Evolutionary conservation across 495 filamentous ascomycete genomes (phyloP), one percentile per base, ranked within the genome.

Genomic region (Wilcoxina mikolae): DNA sequence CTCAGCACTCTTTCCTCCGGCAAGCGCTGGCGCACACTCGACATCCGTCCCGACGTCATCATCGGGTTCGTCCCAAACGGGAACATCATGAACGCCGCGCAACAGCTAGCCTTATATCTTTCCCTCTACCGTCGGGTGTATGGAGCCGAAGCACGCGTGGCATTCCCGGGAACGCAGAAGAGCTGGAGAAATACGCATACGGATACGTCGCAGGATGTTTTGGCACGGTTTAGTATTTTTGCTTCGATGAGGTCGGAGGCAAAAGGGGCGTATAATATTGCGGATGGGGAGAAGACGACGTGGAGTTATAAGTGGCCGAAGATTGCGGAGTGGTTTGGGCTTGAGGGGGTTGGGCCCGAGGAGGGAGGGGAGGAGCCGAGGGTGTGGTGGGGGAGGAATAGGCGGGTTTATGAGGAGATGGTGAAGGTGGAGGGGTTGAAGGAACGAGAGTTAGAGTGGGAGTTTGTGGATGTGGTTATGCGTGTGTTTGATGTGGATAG

Each of bases 81-180:
- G 15, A 39, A 39, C 35, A 15, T 12, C 4, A 39, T 39, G 35
- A 39, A 39, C 35, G 12, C 20, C 20, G 35, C 35, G 15, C 12
- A 18, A 5, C 15, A 12, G 15, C 20, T 39, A 18, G 35, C 12
- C 15, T 15, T 39, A 18, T 39, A 15, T 18, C 4, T 39, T 12
- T 39, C 35, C 12, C 20, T 39, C 12, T 39, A 39, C 20, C 15
- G 35, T 15, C 20, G 20, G 15, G 35, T 47, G 42, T 0, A 39
- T 1, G 35, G 35, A 1, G 35, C 15, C 3, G 35, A 18, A 39
- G 35, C 35, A 1, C 12, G 20, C 73, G 72, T 73, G 63, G 53
- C 24, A 73, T 68, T 66, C 71, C 65, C 38, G 70, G 74, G 55
- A 68, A 56, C 1, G 28, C 24, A 23, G 29, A 27, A 15, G n/a